These are phyloP conservation scores for Colletotrichum chrysophilum DNA, from an alignment of 2,329 filamentous ascomycete genomes.

Conservation along the genomic window DNA sequence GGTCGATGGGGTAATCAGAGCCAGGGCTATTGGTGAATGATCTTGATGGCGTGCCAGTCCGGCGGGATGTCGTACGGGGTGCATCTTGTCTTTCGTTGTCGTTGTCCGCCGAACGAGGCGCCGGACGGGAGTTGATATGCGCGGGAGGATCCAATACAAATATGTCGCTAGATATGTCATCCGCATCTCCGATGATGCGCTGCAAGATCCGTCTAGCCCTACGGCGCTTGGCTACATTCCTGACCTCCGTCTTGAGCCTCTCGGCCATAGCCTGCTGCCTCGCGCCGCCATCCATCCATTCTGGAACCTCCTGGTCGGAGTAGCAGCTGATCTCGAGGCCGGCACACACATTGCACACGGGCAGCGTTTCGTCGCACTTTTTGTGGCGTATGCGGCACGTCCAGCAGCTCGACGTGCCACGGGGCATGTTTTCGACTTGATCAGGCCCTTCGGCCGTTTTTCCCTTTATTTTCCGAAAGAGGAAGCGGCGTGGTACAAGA, in stretches of 20 bases:
- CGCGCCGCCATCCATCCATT: conserved; percentile 58
- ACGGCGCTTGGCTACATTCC: conserved; percentile 17
- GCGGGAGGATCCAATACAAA: neutral
- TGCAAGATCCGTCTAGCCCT: conserved; percentile 46
- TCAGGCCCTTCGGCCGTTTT: neutral
- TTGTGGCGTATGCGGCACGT: conserved; percentile 67
- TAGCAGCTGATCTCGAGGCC: conserved; percentile 62
- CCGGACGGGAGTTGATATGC: neutral
- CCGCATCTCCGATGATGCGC: neutral
- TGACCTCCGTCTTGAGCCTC: conserved; percentile 25
- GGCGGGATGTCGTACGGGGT: neutral
- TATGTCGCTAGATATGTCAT: neutral
- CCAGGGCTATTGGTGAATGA: neutral
- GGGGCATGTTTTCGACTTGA: neutral
- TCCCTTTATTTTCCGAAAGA: neutral
- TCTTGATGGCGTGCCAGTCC: neutral
- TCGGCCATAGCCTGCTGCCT: conserved; percentile 24
- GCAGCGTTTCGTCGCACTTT: conserved; percentile 61
- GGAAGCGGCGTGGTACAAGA: neutral
- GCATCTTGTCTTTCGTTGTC: neutral
- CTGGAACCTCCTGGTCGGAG: conserved; percentile 55
- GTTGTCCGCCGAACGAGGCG: neutral
- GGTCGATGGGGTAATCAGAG: neutral
- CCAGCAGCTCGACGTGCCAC: conserved; percentile 55
- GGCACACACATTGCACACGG: conserved; percentile 55